Evolutionary conservation across 75 land plant genomes (phyloP).

Genomic region (Picea sitchensis): DNA sequence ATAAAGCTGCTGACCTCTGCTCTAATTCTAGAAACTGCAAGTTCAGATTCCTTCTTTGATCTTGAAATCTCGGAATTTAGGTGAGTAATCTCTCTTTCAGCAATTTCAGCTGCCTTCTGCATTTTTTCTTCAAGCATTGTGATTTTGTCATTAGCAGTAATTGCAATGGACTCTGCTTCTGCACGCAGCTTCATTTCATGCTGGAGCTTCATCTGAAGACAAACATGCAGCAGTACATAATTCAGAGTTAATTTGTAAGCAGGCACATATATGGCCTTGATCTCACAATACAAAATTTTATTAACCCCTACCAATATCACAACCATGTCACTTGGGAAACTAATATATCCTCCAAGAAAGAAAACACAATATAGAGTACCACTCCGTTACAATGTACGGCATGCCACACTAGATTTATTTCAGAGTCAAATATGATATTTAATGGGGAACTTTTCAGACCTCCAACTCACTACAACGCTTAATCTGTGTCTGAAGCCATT

Average conservation of each 20-base stretch:
- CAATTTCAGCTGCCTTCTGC: constrained; percentile 30
- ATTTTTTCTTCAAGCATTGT: constrained; percentile 36
- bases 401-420: not conserved
- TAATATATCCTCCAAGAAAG: not conserved
- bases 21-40: constrained; percentile 43
- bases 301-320: not conserved
- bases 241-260: not conserved
- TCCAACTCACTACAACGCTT: constrained; percentile 60
- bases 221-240: not conserved
- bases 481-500: constrained; percentile 49
- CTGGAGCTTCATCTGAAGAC: constrained; percentile 50
- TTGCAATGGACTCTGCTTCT: constrained; percentile 61
- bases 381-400: not conserved
- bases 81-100: constrained; percentile 46
- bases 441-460: constrained; percentile 28
- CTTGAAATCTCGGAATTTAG: constrained; percentile 47
- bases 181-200: constrained; percentile 59
- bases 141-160: constrained; percentile 41
- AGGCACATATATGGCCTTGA: not conserved
- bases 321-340: not conserved
- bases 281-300: not conserved
- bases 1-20: constrained; percentile 49
- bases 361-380: not conserved
- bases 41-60: constrained; percentile 56
- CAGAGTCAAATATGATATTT: not conserved